Evolutionary conservation across 2,329 filamentous ascomycete genomes (phyloP), one percentile per base, ranked within the genome.

Genomic region (Calonectria pseudoturangicola): DNA sequence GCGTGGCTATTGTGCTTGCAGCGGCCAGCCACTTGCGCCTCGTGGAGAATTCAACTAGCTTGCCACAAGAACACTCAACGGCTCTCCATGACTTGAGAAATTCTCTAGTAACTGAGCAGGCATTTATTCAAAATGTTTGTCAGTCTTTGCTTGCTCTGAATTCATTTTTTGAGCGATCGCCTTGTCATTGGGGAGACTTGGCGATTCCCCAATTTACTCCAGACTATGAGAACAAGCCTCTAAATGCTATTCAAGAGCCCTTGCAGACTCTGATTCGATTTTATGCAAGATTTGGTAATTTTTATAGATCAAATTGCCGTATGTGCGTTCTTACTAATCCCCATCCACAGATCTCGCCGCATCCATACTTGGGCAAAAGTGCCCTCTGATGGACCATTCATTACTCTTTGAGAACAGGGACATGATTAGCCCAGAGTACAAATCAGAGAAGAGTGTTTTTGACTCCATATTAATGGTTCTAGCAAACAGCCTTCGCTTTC

Each of bases 251-350:
- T 12, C 8, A 39, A 58, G 51, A 58, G n/a, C 51, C 51, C 4
- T 16, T 58, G 51, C 51, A 39, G 12, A 36, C 51, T 21, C 7
- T 58, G 7, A 39, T 58, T 13, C 51, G 51, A 21, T 58, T 58
- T 13, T 25, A 58, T 21, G 30, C 51, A 13, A 15, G 51, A 58
- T 13, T 58, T 16, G 51, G 51, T 58, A 39, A 51, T 18, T 10
- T 4, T 10, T 21, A n/a, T 7, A 3, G 18, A 47, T 21, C 3
- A 7, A 2, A 5, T 12, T 21, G n/a, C 8, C 18, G 2, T 5
- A 2, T 21, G 18, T 21, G n/a, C 16, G 8, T 7, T n/a, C 8
- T 47, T 4, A 6, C 43, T n/a, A 5, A 21, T 21, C 0, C 9
- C 3, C 30, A 30, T n/a, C 18, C 6, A 25, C 8, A 47, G 51